phyloP scores from a whole-genome alignment of 2,329 filamentous ascomycete species.

The Setomelanomma holmii region DNA sequence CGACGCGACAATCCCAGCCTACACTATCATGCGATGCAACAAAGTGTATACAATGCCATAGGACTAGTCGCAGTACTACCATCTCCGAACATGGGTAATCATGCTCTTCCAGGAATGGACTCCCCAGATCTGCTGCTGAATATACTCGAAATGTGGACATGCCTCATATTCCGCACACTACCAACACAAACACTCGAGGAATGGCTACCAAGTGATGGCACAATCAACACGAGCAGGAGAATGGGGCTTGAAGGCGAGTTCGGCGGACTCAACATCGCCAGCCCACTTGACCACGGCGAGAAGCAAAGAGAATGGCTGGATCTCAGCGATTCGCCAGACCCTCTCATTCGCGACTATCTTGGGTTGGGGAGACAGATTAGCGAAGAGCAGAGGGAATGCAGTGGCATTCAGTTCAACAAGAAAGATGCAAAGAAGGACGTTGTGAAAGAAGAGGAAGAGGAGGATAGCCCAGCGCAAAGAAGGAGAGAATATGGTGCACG shows the following conservation, averaged over 20 bases:
- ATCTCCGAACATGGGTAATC: slow-evolving; percentile 8
- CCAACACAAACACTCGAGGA: slow-evolving; percentile 22
- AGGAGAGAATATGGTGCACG: slow-evolving; percentile 1
- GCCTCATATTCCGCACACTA: slow-evolving; percentile 39
- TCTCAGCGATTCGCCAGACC: slow-evolving; percentile 28
- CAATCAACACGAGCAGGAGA: neutral
- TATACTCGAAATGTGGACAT: slow-evolving; percentile 47
- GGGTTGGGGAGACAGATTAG: slow-evolving; percentile 2
- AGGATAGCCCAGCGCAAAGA: neutral
- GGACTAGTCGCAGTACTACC: slow-evolving; percentile 32
- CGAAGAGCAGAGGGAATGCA: slow-evolving; percentile 1
- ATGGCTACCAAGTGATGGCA: slow-evolving; percentile 27
- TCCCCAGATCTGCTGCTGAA: slow-evolving; percentile 36
- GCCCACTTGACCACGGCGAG: slow-evolving; percentile 40
- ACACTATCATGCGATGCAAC: slow-evolving; percentile 43
- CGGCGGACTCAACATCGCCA: slow-evolving; percentile 39
- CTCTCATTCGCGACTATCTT: slow-evolving; percentile 31
- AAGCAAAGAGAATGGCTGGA: slow-evolving; percentile 28
- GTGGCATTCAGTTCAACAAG: slow-evolving; percentile 3
- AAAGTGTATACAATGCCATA: slow-evolving; percentile 37
- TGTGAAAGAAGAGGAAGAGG: neutral
- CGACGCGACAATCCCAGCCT: slow-evolving; percentile 42
- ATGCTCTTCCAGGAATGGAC: slow-evolving; percentile 33
- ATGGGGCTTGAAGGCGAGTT: slow-evolving; percentile 25
- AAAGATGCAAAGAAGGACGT: neutral